Percentiles rank a stretch among this genome's conserved stretches.
Conservation (phyloP, 345 rosid species). For the Hypericum perforatum region DNA sequence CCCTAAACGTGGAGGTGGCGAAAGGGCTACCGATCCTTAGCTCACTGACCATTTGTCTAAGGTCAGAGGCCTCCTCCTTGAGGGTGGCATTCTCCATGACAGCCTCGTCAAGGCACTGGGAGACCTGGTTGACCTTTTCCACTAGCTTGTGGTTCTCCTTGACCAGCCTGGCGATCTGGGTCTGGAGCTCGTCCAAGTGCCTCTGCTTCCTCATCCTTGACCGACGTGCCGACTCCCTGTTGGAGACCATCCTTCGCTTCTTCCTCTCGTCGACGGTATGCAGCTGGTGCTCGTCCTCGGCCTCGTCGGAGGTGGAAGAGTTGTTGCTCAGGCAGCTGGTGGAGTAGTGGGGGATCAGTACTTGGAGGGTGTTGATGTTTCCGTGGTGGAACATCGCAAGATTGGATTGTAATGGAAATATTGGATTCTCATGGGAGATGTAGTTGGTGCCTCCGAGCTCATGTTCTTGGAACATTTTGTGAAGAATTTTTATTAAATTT, state of each 20-base stretch:
- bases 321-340: slow-evolving; percentile 51
- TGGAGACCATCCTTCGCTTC: slow-evolving; percentile 88
- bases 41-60: slow-evolving; percentile 55
- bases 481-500: too few relatives aligned
- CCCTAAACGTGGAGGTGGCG: slow-evolving; percentile 29
- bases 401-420: too few relatives aligned
- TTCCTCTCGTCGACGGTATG: slow-evolving; percentile 72
- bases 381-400: too few relatives aligned
- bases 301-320: slow-evolving; percentile 67
- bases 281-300: slow-evolving; percentile 46
- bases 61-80: slow-evolving; percentile 71
- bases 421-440: too few relatives aligned
- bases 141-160: slow-evolving; percentile 59
- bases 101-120: slow-evolving; percentile 52
- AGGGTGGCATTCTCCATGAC: slow-evolving; percentile 67
- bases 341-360: not conserved
- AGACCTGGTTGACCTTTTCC: slow-evolving; percentile 53
- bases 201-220: slow-evolving; percentile 94
- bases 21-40: slow-evolving; percentile 41
- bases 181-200: slow-evolving; percentile 91
- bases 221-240: slow-evolving; percentile 92
- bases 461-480: too few relatives aligned
- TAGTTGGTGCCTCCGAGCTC: too few relatives aligned
- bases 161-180: slow-evolving; percentile 68
- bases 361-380: too few relatives aligned